Evolutionary conservation across 2,329 filamentous ascomycete species (phyloP), one percentile per base, ranked within the genome.

Genomic region (Alternaria conjuncta): DNA sequence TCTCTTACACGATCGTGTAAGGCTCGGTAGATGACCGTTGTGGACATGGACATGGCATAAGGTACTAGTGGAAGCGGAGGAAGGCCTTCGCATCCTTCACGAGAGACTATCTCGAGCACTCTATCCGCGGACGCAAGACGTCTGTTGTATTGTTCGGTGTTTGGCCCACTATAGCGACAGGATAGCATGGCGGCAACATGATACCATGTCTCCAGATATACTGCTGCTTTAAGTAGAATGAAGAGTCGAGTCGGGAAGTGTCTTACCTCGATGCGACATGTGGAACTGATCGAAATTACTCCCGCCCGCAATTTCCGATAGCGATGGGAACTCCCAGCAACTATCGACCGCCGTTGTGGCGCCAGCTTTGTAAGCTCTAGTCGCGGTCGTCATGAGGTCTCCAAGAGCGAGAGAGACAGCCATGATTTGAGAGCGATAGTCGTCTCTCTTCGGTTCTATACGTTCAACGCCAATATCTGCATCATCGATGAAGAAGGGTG

Each of bases 11-110:
- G 49, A 20, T 60, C 57, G 11, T 60, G 49, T 6, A 60, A 28
- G 11, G 49, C 57, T 1, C 57, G 57, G 20, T 60, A 60, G 26
- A 60, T 55, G n/a, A 47, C 57, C 15, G 57, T 60, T 11, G 57
- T 60, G 3, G 49, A 53, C 57, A 60, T 60, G 25, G 57, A 60
- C 57, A 60, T 47, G 7, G 57, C 57, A 4, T 60, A 60, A 3
- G 57, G 57, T 4, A 55, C 49, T 5, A 60, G 41, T 20, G 57
- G 57, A 5, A 60, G 49, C 6, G 57, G 57, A 13, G 57, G 49
- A 20, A 60, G 41, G 4, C 26, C 41, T 25, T 60, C 49, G 15
- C 51, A 25, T 2, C 57, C 57, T 21, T 54, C 15, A 2, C 9
- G 21, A 12, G 57, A 60, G 9, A 60, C 13, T 1, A 55, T 45